phyloP scores from a whole-genome alignment of 2,329 filamentous ascomycete species.

The Aspergillus sergii region DNA sequence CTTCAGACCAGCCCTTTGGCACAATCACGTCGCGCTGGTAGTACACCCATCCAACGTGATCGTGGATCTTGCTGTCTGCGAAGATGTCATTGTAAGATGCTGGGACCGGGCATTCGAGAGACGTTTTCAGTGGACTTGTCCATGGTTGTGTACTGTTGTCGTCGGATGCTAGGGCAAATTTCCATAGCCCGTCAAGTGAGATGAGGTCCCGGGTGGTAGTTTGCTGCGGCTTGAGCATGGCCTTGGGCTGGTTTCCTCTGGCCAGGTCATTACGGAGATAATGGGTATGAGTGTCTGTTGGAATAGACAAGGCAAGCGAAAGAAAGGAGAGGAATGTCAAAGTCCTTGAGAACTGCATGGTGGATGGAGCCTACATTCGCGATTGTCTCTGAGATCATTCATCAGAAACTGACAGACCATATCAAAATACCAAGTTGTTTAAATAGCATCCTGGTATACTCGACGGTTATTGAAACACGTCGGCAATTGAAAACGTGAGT shows the following conservation, averaged over 20 bases:
- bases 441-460: neutral
- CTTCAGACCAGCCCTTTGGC: neutral
- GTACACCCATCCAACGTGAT: neutral
- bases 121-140: neutral
- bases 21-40: neutral
- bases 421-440: neutral
- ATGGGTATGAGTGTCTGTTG: neutral
- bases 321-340: neutral
- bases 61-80: neutral
- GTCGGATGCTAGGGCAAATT: neutral
- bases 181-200: neutral
- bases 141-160: neutral
- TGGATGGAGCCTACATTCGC: no score
- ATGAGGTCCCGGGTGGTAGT: neutral
- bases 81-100: neutral
- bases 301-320: neutral
- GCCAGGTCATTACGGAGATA: neutral
- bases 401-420: no score
- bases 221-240: neutral
- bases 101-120: neutral
- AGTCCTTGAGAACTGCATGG: neutral
- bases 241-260: neutral
- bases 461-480: neutral
- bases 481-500: neutral
- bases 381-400: no score